These are phyloP conservation scores for Sphagnum fallax DNA, from an alignment of 228 moss, liverwort and hornwort genomes.

Conservation along the genomic window DNA sequence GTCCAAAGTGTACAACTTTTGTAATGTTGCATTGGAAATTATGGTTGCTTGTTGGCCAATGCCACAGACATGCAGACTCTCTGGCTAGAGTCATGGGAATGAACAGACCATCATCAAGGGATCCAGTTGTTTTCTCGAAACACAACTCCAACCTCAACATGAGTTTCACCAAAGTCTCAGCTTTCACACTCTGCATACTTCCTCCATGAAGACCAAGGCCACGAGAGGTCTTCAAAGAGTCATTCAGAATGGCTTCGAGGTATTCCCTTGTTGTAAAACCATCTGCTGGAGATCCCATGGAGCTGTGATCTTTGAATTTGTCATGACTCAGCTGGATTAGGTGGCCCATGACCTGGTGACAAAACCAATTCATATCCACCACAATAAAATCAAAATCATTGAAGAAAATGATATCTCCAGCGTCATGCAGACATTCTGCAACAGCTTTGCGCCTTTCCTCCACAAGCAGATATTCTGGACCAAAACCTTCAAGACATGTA, in stretches of 20 bases:
- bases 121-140: background rate
- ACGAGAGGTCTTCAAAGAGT: background rate
- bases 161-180: background rate
- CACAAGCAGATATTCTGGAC: background rate
- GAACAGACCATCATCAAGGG: background rate
- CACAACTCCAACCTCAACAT: background rate
- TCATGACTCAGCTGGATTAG: background rate
- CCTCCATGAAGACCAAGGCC: background rate
- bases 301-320: background rate
- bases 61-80: background rate
- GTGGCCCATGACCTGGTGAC: background rate
- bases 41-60: too few species aligned
- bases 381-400: constrained; percentile 2
- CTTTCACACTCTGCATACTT: background rate
- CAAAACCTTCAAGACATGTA: background rate
- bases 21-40: too few species aligned
- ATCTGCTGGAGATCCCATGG: background rate
- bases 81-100: background rate
- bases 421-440: constrained; percentile 4
- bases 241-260: background rate
- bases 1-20: background rate
- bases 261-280: background rate
- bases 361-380: constrained; percentile 1
- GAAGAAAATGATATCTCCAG: constrained; percentile 6
- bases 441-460: background rate